Evolutionary conservation across 345 rosid genomes (phyloP).

Genomic region (Heritiera fomes): DNA sequence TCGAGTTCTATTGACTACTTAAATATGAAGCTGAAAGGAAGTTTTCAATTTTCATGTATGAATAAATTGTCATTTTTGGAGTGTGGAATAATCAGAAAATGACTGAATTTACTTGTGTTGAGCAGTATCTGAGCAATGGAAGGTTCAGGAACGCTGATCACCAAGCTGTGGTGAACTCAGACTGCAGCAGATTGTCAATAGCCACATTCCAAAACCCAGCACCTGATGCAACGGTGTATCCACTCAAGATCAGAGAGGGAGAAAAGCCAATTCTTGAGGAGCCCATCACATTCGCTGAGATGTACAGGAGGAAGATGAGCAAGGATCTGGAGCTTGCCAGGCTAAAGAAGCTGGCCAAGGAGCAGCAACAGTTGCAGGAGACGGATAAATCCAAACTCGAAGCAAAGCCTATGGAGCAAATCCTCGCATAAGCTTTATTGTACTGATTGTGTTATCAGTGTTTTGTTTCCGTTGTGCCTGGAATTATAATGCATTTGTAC

Average conservation of each 20-base stretch:
- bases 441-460: neutral
- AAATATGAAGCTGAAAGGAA: neutral
- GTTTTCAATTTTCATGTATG: neutral
- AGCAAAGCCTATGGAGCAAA: constrained; percentile 53
- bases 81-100: neutral
- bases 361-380: constrained; percentile 36
- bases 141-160: constrained; percentile 87
- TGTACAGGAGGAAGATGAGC: constrained; percentile 87
- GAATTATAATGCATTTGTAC: neutral
- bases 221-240: constrained; percentile 63
- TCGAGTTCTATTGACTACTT: no score
- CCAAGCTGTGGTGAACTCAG: constrained; percentile 87
- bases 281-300: constrained; percentile 68
- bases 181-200: constrained; percentile 63
- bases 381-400: constrained; percentile 36
- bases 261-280: constrained; percentile 59
- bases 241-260: constrained; percentile 62
- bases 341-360: constrained; percentile 75
- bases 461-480: neutral
- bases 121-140: constrained; percentile 77
- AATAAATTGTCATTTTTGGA: neutral
- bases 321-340: constrained; percentile 75
- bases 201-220: constrained; percentile 84
- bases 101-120: neutral
- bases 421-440: constrained; percentile 45